Base-by-base conservation (phyloP, 306 rosid species). In the Adenanthera pavonina region DNA sequence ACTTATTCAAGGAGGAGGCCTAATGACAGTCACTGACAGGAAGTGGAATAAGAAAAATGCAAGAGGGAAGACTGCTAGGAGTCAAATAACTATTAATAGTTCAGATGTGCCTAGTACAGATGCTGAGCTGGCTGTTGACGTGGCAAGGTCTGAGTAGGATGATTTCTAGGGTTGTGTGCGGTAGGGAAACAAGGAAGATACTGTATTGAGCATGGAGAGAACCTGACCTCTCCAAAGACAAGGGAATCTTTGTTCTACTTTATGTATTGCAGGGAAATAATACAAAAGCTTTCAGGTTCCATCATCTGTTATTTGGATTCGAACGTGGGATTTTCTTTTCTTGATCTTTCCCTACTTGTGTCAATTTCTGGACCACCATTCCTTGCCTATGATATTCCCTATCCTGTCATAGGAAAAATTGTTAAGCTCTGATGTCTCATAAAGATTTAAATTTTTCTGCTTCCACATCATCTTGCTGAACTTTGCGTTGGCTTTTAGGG, bases 371-470 rank as follows among this genome's bases (percentile, higher is more conserved):
- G 68, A 25, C 49, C 72, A 57, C 35, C 51, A 69, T 44, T 77
- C 48, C 65, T 51, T 76, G 51, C 53, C 36, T 34, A 15, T 74
- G 10, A 38, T 46, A 48, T 38, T 11, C 17, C 41, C 69, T 65
- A 8, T 4, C 59, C n/a, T 9, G 44, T 35, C 65, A n/a, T 19
- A 43, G 43, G 57, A 25, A 5, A 34, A 52, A 16, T 40, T 52
- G 43, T n/a, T 48, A 60, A 38, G 57, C 73, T 51, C 59, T 76
- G 36, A 76, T 70, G 34, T 82, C 40, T 76, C 36, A 17, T 38
- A 15, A 13, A 54, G 74, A 66, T 40, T 78, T 20, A 65, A 15
- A 2, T 77, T 19, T 66, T 8, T 46, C n/a, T 49, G 35, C 5
- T 30, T 44, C 17, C 30, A 3, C 57, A 3, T 66, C 74, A 54